Evolutionary conservation across 2,329 filamentous ascomycete genomes (phyloP), one percentile per base, ranked within the genome.

Genomic region (Alternaria sp.): DNA sequence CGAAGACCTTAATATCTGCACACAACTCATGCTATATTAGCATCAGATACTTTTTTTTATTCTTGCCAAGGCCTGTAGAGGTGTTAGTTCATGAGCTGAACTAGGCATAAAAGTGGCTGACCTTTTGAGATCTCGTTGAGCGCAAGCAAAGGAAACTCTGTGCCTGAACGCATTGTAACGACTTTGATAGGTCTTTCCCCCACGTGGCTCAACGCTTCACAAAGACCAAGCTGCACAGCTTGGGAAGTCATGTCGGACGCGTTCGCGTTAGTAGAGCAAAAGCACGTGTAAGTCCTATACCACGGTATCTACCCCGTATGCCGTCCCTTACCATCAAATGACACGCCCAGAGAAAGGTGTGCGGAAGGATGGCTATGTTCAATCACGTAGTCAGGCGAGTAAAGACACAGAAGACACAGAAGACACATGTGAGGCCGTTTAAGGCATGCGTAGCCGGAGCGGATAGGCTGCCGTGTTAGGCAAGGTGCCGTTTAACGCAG

Each of bases 91-190:
- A 10, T 3, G 39, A 13, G 2, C n/a, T 21, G 14, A 21, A 14
- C 1, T 28, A 23, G 34, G 13, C 21, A 21, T 6, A 13, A 14
- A 21, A 24, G 28, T 21, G 17, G 28, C 59, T 37, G 9, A 45
- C 51, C 59, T 70, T 71, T 44, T 0, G 68, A 68, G 1, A 92
- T 76, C 72, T 88, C 79, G 13, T 86, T 78, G 13, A 92, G 71
- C 0, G 88, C 88, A 1, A 93, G 80, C 2, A 94, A 77, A 0
- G 91, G 91, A 4, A 87, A 86, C 65, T 94, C 91, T 0, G 91
- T 93, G 0, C 91, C 91, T 1, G 90, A 93, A 71, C 90, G 93
- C 80, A 93, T 86, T 0, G 91, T 94, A 0, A 84, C 90, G 26
- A 93, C 79, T 8, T 82, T 76, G 0, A 90, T 65, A 4, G 78